A percentile compares a stretch with the other conserved stretches of the same genome.
These are phyloP conservation scores for Pseudogymnoascus sp. DNA, from an alignment of 2,329 filamentous ascomycete genomes.

Conservation along the genomic window DNA sequence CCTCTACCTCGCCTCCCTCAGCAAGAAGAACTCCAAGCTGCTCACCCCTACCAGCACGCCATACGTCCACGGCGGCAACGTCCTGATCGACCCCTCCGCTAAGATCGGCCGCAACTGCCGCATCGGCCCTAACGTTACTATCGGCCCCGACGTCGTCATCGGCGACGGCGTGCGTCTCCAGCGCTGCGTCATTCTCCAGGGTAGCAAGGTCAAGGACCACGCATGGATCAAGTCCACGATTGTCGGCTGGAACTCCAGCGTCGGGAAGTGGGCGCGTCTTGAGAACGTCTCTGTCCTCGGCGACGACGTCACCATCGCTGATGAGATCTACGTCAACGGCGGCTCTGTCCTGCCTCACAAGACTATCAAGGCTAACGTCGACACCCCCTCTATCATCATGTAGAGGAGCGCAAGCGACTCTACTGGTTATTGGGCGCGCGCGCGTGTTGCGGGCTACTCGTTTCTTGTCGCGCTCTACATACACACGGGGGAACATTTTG, in stretches of 20 bases:
- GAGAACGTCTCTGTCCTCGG: conserved; percentile 98
- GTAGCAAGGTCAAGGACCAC: conserved; percentile 95
- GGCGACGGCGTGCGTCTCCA: conserved; percentile 92
- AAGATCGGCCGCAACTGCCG: conserved; percentile 98
- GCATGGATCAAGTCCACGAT: conserved; percentile 99
- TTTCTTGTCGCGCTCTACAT: neutral
- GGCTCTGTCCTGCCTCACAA: conserved; percentile 94
- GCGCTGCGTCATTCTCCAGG: conserved; percentile 79
- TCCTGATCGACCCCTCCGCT: conserved; percentile 85
- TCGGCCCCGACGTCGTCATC: conserved; percentile 84
- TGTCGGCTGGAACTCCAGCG: conserved; percentile 94
- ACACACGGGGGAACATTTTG: neutral
- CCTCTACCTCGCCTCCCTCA: conserved; percentile 85
- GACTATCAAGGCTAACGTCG: conserved; percentile 97
- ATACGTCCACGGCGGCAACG: conserved; percentile 87
- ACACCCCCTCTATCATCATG: conserved; percentile 65
- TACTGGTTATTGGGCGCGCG: neutral
- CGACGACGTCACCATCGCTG: conserved; percentile 94
- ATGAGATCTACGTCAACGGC: conserved; percentile 98
- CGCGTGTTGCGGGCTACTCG: neutral
- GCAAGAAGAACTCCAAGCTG: conserved; percentile 81
- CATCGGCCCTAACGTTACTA: conserved; percentile 94
- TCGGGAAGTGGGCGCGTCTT: conserved; percentile 89
- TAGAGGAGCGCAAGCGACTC: conserved; percentile 29
- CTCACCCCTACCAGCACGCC: conserved; percentile 66